Evolutionary conservation across 345 rosid genomes (phyloP).

Genomic region (Gossypium herbaceum): DNA sequence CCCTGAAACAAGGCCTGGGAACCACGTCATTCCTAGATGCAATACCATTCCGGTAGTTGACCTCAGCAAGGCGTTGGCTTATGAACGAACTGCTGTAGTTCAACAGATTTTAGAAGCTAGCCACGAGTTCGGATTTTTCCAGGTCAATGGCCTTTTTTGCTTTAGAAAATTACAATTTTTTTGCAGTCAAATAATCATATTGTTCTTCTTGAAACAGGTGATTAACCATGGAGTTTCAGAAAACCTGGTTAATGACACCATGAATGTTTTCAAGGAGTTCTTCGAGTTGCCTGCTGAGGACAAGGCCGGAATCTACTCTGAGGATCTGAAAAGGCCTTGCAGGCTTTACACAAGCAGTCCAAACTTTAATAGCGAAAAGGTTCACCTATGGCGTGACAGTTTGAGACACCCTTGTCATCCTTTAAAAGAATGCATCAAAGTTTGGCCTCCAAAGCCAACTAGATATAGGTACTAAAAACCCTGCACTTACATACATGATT

Average conservation of each 20-base stretch:
- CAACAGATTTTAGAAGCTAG: constrained; percentile 11
- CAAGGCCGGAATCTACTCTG: neutral
- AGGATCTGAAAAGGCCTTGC: neutral
- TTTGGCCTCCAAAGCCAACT: constrained; percentile 23
- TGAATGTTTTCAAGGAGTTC: constrained; percentile 20
- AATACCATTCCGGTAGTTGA: neutral
- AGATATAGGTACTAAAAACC: constrained; percentile 6
- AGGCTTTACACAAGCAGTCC: constrained; percentile 12
- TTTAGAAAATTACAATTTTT: too few relatives aligned
- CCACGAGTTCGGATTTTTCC: constrained; percentile 27
- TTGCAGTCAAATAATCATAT: neutral
- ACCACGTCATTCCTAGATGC: neutral
- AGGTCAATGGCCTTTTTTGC: neutral
- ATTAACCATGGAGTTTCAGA: constrained; percentile 17
- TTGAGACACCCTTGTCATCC: neutral
- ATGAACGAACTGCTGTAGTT: neutral
- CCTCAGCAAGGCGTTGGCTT: neutral
- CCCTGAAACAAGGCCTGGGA: constrained; percentile 28
- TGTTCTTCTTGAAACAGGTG: constrained; percentile 2
- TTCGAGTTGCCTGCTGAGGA: constrained; percentile 20
- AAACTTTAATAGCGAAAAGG: neutral
- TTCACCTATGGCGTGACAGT: constrained; percentile 21
- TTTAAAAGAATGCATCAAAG: neutral
- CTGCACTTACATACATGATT: neutral
- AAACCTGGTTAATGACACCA: constrained; percentile 8